Conservation (phyloP, 306 rosid genomes). For the Rosa persica region DNA sequence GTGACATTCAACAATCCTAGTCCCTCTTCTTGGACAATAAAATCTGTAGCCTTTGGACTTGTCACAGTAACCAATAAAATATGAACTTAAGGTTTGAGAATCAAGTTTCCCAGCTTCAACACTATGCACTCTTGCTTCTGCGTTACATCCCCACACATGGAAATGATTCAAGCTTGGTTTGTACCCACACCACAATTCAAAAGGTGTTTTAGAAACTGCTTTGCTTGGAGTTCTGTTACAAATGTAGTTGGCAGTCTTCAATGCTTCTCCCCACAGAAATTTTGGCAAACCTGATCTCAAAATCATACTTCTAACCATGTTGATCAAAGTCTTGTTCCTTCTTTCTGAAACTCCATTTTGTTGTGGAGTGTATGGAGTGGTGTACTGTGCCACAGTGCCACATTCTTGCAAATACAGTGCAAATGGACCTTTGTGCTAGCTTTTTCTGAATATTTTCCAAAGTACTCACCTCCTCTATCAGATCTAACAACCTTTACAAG, state of each 20-base stretch:
- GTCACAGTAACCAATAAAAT: neutral
- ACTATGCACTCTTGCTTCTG: neutral
- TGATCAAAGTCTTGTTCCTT: neutral
- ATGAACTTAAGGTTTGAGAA: neutral
- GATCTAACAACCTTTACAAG: neutral
- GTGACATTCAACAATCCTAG: neutral
- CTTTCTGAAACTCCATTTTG: neutral
- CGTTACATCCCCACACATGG: neutral
- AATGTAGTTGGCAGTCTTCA: neutral
- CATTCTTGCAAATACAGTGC: neutral
- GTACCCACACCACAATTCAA: no score
- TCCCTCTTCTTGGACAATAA: neutral
- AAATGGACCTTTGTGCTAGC: neutral
- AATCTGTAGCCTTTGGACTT: neutral
- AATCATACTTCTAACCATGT: neutral
- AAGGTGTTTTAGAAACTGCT: neutral
- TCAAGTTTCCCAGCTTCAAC: neutral
- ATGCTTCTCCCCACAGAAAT: neutral
- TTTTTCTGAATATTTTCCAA: neutral
- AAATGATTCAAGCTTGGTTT: no score
- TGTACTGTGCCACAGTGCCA: neutral
- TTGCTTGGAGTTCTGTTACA: neutral
- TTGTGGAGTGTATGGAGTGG: neutral
- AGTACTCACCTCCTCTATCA: neutral
- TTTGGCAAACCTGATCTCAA: neutral